These are phyloP conservation scores for Glebionis coronaria DNA, from an alignment of 129 eudicot genomes.

Conservation along the genomic window DNA sequence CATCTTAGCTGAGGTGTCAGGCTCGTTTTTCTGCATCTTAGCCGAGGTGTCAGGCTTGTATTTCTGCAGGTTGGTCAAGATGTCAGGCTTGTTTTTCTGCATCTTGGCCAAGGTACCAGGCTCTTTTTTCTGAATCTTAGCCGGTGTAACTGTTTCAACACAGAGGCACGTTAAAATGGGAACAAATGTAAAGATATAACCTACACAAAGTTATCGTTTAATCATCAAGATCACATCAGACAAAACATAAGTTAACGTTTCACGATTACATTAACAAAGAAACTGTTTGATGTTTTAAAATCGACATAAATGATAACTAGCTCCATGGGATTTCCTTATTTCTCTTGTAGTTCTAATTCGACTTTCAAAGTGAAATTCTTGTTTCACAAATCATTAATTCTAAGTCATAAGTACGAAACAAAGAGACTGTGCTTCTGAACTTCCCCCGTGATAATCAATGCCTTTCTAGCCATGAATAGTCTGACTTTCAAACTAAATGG, in stretches of 20 bases:
- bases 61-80: not conserved
- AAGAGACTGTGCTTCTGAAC: not conserved
- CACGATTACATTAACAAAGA: not conserved
- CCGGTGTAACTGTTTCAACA: conserved; percentile 4
- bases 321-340: no score
- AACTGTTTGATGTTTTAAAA: not conserved
- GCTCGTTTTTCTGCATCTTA: not conserved
- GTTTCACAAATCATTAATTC: conserved; percentile 3
- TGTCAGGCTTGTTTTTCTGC: not conserved
- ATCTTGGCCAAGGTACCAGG: not conserved
- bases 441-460: not conserved
- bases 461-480: not conserved
- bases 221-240: no score
- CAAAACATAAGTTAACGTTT: no score
- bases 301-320: no score
- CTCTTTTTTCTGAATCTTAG: not conserved
- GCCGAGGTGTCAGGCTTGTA: not conserved
- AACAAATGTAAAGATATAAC: not conserved
- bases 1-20: not conserved
- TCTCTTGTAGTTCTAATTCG: not conserved
- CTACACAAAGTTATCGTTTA: no score
- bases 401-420: not conserved
- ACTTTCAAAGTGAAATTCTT: conserved; percentile 9
- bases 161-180: not conserved
- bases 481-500: not conserved